Percentiles rank a stretch among this genome's conserved stretches.
Conservation (phyloP, 1,284 basidiomycete species). For the Vanrija sp. region DNA sequence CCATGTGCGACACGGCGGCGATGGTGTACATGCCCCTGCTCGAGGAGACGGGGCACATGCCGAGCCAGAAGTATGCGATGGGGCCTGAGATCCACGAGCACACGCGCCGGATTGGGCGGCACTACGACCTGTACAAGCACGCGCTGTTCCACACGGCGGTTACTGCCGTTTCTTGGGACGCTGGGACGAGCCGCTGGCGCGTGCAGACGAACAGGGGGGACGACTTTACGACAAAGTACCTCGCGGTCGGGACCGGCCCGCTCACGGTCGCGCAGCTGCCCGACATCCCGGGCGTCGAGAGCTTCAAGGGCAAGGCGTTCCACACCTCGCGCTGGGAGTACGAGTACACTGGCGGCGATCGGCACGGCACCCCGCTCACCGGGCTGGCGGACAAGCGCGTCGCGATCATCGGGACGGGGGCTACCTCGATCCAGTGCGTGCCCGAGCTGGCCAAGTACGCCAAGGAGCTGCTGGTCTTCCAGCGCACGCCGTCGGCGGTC, state of each 20-base stretch:
- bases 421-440: conserved; percentile 2
- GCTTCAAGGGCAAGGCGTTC: conserved; percentile 21
- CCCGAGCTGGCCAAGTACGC: neutral
- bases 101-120: neutral
- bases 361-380: neutral
- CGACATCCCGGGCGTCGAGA: conserved; percentile 21
- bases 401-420: conserved; percentile 1
- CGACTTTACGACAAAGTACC: neutral
- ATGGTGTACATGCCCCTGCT: neutral
- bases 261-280: conserved; percentile 12
- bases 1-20: neutral
- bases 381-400: neutral
- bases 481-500: neutral
- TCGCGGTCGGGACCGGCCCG: neutral
- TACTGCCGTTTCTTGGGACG: neutral
- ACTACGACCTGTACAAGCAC: conserved; percentile 1
- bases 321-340: conserved; percentile 25
- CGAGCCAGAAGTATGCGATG: neutral
- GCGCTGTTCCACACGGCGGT: neutral
- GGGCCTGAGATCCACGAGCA: neutral
- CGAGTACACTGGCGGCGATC: conserved; percentile 1
- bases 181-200: neutral
- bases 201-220: neutral
- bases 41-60: neutral
- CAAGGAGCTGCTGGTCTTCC: neutral